A percentile compares a stretch with the other conserved stretches of the same genome.
Conservation (phyloP, 2,329 filamentous ascomycete genomes). For the Clarireedia monteithiana region DNA sequence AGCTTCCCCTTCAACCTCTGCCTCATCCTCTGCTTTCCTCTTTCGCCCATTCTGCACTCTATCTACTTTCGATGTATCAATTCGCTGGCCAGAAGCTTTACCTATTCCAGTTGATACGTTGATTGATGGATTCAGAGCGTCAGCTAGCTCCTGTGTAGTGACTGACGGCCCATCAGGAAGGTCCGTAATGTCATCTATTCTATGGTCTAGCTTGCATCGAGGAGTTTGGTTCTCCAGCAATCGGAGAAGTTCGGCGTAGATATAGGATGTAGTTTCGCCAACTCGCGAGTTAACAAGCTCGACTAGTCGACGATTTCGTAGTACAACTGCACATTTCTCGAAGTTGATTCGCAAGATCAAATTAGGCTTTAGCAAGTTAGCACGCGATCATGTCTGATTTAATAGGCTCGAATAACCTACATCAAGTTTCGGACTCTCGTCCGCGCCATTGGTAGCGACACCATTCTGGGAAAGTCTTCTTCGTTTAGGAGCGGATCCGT, state of each 20-base stretch:
- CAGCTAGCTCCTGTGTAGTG: conserved; percentile 49
- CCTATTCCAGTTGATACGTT: conserved; percentile 52
- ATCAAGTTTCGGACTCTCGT: conserved; percentile 38
- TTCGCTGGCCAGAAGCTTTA: conserved; percentile 40
- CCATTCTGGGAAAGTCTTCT: conserved; percentile 46
- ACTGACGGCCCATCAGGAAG: conserved; percentile 25
- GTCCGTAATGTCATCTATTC: conserved; percentile 36
- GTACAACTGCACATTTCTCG: conserved; percentile 72
- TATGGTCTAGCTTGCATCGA: conserved; percentile 55
- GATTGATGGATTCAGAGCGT: conserved; percentile 43
- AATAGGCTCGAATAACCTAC: conserved; percentile 34
- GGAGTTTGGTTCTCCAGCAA: conserved; percentile 61
- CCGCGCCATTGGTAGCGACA: conserved; percentile 31
- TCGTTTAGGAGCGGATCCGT: conserved; percentile 36
- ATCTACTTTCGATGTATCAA: conserved; percentile 40
- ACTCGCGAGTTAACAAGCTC: conserved; percentile 64
- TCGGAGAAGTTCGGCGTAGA: conserved; percentile 69
- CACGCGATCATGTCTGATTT: conserved; percentile 10
- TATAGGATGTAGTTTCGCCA: conserved; percentile 64
- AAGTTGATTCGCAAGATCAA: conserved; percentile 75
- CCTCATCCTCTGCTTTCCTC: conserved; percentile 21
- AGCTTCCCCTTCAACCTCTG: conserved; percentile 17
- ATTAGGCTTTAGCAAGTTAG: conserved; percentile 46
- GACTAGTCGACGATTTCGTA: conserved; percentile 72
- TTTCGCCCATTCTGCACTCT: conserved; percentile 34